phyloP scores from a whole-genome alignment of 495 filamentous ascomycete genomes.

The Pseudoneurospora amorphoporcata region DNA sequence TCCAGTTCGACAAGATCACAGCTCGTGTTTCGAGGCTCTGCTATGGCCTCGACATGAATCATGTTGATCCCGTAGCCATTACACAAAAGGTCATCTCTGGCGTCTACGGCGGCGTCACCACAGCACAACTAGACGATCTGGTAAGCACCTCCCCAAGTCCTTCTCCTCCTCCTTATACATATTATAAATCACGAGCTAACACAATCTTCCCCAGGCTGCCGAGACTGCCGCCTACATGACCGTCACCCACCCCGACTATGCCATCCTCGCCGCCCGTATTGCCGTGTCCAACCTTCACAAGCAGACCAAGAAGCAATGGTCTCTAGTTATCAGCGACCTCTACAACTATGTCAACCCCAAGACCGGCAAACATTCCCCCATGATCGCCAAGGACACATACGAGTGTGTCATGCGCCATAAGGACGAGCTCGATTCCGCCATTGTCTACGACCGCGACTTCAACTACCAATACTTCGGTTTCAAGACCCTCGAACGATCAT shows the following conservation, averaged over 20 bases:
- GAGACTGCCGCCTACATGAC: constrained; percentile 99
- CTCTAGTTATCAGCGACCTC: constrained; percentile 81
- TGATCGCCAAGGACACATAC: constrained; percentile 85
- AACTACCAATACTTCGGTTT: constrained; percentile 99
- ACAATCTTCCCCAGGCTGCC: constrained; percentile 55
- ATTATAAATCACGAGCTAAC: constrained; percentile 6
- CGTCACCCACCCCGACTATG: constrained; percentile 97
- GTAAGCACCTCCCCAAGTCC: constrained; percentile 42
- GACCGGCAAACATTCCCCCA: constrained; percentile 72
- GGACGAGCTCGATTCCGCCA: constrained; percentile 94
- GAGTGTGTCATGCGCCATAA: constrained; percentile 90
- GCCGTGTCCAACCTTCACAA: constrained; percentile 99
- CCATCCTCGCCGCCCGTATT: constrained; percentile 95
- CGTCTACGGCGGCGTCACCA: constrained; percentile 97
- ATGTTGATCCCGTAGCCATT: constrained; percentile 96
- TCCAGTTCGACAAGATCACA: constrained; percentile 99
- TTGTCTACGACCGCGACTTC: constrained; percentile 98
- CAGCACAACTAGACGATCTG: constrained; percentile 89
- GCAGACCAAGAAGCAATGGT: constrained; percentile 99
- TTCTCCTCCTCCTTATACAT: not conserved
- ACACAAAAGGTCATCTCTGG: constrained; percentile 98
- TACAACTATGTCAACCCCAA: constrained; percentile 96
- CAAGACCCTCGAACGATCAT: constrained; percentile 97
- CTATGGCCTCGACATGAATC: constrained; percentile 91
- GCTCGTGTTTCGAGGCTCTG: constrained; percentile 94